Base-by-base conservation (phyloP, 768 basidiomycete species). In the Podaxis sp. region DNA sequence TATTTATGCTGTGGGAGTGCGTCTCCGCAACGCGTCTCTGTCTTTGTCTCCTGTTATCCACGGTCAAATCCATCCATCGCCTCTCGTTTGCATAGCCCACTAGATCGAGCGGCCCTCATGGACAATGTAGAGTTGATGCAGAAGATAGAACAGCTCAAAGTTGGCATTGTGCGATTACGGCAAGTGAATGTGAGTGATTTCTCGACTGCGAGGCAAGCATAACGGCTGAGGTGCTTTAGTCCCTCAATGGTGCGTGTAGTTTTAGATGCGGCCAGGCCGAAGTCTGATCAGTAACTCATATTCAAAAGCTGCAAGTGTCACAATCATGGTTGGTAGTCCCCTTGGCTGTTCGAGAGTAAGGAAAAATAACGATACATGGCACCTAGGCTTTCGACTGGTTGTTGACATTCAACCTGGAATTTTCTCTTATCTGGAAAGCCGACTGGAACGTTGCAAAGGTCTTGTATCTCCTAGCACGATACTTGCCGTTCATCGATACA, bases 321-420 rank as follows among this genome's bases (percentile, higher is more conserved):
- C n/a, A 46, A 46, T 46, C 17, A 46, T 46, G 43, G 43, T 46
- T 4, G 7, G 43, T 46, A n/a, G 7, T 19, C 5, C 17, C 15
- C 40, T 41, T 46, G 43, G 43, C 9, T n/a, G 17, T n/a, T n/a
- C 7, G 15, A 41, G 11, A 41, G 40, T 7, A 33, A 33, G 12
- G 43, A 46, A n/a, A n/a, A 46, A n/a, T 19, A 46, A 19, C 0
- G 43, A 22, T 50, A 19, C 22, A 24, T 25, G n/a, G 24, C 24
- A 9, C 43, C 19, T 12, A 64, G 63, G 8, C 61, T 11, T 64
- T 55, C 37, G 63, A 64, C 17, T 64, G 55, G 47, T 27, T 61
- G 19, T 38, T 64, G 25, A 60, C 54, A 11, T 22, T 64, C 1
- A 12, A 49, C 15, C n/a, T 55, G 47, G 63, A 64, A 40, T 19